phyloP scores from a whole-genome alignment of 83 land plant genomes.

The Isoetes engelmannii region DNA sequence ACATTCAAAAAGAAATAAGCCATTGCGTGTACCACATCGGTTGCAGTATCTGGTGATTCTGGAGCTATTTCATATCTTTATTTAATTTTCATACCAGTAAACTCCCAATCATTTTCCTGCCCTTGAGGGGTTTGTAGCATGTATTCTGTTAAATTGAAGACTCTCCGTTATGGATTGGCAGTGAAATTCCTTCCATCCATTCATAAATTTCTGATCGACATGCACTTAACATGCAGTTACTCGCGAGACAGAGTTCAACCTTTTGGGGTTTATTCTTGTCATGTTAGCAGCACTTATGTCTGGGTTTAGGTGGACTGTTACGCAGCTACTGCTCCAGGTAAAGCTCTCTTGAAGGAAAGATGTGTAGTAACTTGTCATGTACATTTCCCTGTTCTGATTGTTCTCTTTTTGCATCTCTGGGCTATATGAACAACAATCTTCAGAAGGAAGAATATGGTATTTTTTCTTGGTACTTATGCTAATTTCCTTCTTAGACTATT shows the following conservation, averaged over 20 bases:
- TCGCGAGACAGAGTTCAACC: constrained; percentile 79
- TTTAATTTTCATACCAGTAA: too few relatives aligned
- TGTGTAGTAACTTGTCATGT: background rate
- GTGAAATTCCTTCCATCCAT: too few relatives aligned
- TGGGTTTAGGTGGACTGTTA: constrained; percentile 96
- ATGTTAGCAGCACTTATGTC: constrained; percentile 96
- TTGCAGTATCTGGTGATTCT: too few relatives aligned
- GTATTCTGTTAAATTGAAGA: too few relatives aligned
- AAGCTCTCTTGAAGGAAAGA: background rate
- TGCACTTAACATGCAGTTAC: constrained; percentile 46
- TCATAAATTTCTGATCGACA: too few relatives aligned
- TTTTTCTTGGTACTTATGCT: background rate
- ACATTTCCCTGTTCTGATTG: constrained; percentile 8
- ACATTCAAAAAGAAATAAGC: too few relatives aligned
- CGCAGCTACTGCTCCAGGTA: constrained; percentile 98
- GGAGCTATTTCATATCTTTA: too few relatives aligned
- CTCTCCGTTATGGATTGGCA: too few relatives aligned
- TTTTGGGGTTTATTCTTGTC: constrained; percentile 89
- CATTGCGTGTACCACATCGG: too few relatives aligned
- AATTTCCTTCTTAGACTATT: background rate
- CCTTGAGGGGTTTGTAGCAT: too few relatives aligned
- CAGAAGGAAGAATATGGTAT: constrained; percentile 84
- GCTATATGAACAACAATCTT: background rate
- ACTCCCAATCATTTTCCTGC: too few relatives aligned
- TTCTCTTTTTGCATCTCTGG: constrained; percentile 9